Base-by-base conservation (phyloP, 75 land plant species). In the Pseudotsuga menziesii region DNA sequence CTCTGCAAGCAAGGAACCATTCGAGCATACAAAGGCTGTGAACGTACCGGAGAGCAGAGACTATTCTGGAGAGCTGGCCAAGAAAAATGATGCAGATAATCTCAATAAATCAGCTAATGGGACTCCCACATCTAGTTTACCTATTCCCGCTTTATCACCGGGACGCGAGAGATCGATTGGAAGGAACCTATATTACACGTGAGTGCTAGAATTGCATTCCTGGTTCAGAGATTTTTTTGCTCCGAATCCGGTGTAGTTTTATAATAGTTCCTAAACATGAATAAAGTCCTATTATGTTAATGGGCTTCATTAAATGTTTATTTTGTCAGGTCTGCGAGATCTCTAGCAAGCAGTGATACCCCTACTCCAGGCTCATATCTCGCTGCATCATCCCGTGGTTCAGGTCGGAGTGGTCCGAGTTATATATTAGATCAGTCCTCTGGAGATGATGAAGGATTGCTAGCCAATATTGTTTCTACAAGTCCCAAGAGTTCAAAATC, bases 301-400 rank as follows among this genome's bases (percentile, higher is more conserved):
- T 44, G 8, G 8, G 8, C 48, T 44, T 44, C 48, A 44, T 29
- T 29, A 5, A 4, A 8, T 6, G 7, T 44, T 87, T 41, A 55
- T 27, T 70, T 72, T n/a, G 23, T 66, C 88, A 94, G 95, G 83
- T 94, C 97, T 52, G 97, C 97, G 62, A 83, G 97, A 73, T 94
- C 92, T 76, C 78, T 94, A 39, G 78, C 92, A 36, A 81, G 79
- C 55, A 90, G 91, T 75, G 80, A 82, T 19, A 86, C 84, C 3
- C 92, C 96, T 39, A 76, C 88, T 29, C 39, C 72, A 0, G 89
- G 90, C 36, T 89, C 87, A 56, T 86, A 81, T 58, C 58, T 61
- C 41, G 48, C 48, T 44, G 48, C 48, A 44, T 44, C 48, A 44
- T 70, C 72, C 16, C 75, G 66, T 22, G 61, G 84, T 27, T 52